phyloP scores from a whole-genome alignment of 2,329 filamentous ascomycete species.

The Cytospora piceae region DNA sequence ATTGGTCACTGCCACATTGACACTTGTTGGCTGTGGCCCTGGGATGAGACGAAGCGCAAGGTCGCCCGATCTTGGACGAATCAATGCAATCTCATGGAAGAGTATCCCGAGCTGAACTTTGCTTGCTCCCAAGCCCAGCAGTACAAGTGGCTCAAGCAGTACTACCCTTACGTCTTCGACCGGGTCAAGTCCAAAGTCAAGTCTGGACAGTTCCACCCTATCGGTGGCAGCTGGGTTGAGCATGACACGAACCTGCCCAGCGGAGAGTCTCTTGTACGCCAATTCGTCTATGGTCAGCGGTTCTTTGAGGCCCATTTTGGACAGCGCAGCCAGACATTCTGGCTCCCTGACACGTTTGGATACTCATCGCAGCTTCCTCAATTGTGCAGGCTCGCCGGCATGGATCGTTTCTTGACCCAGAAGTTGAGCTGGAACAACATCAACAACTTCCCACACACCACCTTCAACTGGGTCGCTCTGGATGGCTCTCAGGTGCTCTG shows the following conservation, averaged over 20 bases:
- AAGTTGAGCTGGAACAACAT: slow-evolving; percentile 99
- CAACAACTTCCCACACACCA: slow-evolving; percentile 98
- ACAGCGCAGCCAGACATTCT: slow-evolving; percentile 86
- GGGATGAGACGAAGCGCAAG: slow-evolving; percentile 96
- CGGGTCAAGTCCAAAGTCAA: slow-evolving; percentile 91
- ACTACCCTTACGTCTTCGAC: slow-evolving; percentile 87
- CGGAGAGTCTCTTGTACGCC: slow-evolving; percentile 89
- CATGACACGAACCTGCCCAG: slow-evolving; percentile 98
- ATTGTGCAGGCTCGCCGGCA: slow-evolving; percentile 89
- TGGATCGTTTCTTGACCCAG: slow-evolving; percentile 96
- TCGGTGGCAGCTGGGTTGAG: slow-evolving; percentile 98
- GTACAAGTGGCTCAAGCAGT: slow-evolving; percentile 93
- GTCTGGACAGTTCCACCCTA: slow-evolving; percentile 88
- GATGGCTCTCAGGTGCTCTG: slow-evolving; percentile 97
- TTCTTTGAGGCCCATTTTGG: slow-evolving; percentile 96
- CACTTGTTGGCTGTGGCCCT: slow-evolving; percentile 98
- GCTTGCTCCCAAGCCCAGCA: slow-evolving; percentile 93
- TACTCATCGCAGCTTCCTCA: slow-evolving; percentile 96
- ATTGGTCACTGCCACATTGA: slow-evolving; percentile 98
- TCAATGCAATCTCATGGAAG: slow-evolving; percentile 92
- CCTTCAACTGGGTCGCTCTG: slow-evolving; percentile 96
- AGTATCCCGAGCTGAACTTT: slow-evolving; percentile 92
- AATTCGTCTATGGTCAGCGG: slow-evolving; percentile 93
- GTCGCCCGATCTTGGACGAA: slow-evolving; percentile 95
- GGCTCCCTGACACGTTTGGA: slow-evolving; percentile 97